Percentiles rank a stretch among this genome's conserved stretches.
Evolutionary conservation across 305 asterid genomes (phyloP).

Genomic region (Fraxinus dipetala): DNA sequence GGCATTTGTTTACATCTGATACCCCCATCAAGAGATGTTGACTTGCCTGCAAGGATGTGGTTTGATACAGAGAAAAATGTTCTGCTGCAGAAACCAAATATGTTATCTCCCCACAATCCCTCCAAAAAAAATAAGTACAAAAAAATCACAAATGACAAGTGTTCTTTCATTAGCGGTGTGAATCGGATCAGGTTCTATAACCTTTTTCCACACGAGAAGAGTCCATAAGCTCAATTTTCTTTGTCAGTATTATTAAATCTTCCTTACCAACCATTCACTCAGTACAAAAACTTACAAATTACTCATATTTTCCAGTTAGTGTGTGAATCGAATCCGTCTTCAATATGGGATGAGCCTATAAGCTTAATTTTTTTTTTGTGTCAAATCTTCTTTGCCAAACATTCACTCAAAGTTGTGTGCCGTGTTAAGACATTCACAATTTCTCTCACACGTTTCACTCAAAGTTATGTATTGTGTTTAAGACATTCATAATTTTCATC

Average conservation of each 20-base stretch:
- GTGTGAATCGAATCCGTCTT: neutral
- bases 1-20: conserved; percentile 11
- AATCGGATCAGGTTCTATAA: neutral
- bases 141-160: neutral
- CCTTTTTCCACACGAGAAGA: neutral
- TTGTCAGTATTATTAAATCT: neutral
- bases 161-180: neutral
- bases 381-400: neutral
- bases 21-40: neutral
- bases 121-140: neutral
- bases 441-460: neutral
- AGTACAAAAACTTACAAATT: neutral
- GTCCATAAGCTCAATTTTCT: neutral
- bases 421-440: neutral
- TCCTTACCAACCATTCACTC: neutral
- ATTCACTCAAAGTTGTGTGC: neutral
- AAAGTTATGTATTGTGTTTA: neutral
- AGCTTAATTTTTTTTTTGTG: too few relatives aligned
- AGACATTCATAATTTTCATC: neutral
- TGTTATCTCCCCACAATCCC: neutral
- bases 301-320: neutral
- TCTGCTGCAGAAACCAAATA: neutral
- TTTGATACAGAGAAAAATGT: neutral
- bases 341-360: neutral
- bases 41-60: neutral